Evolutionary conservation across 805 yeast species (phyloP), one percentile per base, ranked within the genome.

Genomic region (Teunomyces funiuensis): DNA sequence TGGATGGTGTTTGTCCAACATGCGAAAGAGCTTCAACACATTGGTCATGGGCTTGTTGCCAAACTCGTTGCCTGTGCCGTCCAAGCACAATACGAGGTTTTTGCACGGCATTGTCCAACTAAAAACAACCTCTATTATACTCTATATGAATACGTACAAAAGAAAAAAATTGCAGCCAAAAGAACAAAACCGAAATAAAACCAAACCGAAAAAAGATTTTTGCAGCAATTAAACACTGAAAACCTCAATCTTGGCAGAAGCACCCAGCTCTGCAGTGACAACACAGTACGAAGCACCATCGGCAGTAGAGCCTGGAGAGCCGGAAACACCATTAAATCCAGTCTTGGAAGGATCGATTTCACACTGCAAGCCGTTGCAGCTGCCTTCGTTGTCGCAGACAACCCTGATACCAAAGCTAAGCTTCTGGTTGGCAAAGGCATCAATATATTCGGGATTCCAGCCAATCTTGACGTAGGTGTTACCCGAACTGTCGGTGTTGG

Each of bases 381-480:
- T 69, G 38, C 76, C 66, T 39, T 73, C 77, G 53, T 83, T 85
- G 42, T 80, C 85, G 66, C 96, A 88, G 6, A 80, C 77, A 52
- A 88, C 71, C 58, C 80, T 76, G 50, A 88, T 56, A 53, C 96
- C 96, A 52, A 80, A 87, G 22, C 57, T 58, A 33, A 95, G 96
- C 47, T 63, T 68, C 3, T 63, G 63, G 53, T 71, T 63, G 47
- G 71, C 68, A 69, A 82, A 85, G 38, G 71, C 71, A 49, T 84
- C 91, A 53, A 85, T 61, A 63, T 87, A 86, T 42, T 84, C 76
- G 11, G 97, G 96, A 63, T 88, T 88, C 95, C 95, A 88, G 34
- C 91, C 96, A 59, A 88, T 78, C 66, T 87, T 89, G 50, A 86
- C 87, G 60, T 51, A 88, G 3, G 96, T 88, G 60, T 77, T 77